A percentile compares a stretch with the other conserved stretches of the same genome.
Conservation (phyloP, 306 rosid species). For the Biancaea sappan region DNA sequence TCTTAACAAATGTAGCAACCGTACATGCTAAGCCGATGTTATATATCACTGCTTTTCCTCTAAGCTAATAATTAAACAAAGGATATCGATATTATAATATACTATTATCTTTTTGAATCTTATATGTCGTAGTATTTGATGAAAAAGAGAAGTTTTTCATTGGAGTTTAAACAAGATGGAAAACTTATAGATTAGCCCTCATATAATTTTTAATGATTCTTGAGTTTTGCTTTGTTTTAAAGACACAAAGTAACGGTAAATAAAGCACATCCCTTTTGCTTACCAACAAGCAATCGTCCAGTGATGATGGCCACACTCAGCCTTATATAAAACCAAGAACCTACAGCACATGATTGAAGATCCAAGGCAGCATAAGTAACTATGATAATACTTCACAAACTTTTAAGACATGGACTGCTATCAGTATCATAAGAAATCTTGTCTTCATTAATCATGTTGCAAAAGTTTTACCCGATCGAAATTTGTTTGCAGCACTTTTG, state of each 20-base stretch:
- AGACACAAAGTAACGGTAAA: neutral
- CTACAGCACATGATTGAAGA: neutral
- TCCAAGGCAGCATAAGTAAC: neutral
- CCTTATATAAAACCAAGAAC: conserved; percentile 4
- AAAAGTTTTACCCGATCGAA: neutral
- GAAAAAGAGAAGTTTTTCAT: neutral
- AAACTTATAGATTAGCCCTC: neutral
- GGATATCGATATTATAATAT: neutral
- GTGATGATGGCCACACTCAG: neutral
- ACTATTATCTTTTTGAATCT: neutral
- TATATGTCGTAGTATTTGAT: neutral
- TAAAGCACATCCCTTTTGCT: neutral
- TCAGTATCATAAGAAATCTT: conserved; percentile 1
- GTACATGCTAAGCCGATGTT: neutral
- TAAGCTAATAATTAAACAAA: neutral
- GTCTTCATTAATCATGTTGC: neutral
- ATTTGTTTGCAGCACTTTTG: neutral
- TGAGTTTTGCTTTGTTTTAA: neutral
- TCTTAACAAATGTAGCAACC: neutral
- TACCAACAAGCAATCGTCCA: neutral
- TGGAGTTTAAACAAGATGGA: conserved; percentile 1
- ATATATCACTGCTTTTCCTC: neutral
- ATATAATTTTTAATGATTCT: neutral
- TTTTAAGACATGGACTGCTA: neutral
- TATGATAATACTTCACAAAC: neutral